Evolutionary conservation across 768 basidiomycete genomes (phyloP).

Genomic region (Phlebiopsis gigantea): DNA sequence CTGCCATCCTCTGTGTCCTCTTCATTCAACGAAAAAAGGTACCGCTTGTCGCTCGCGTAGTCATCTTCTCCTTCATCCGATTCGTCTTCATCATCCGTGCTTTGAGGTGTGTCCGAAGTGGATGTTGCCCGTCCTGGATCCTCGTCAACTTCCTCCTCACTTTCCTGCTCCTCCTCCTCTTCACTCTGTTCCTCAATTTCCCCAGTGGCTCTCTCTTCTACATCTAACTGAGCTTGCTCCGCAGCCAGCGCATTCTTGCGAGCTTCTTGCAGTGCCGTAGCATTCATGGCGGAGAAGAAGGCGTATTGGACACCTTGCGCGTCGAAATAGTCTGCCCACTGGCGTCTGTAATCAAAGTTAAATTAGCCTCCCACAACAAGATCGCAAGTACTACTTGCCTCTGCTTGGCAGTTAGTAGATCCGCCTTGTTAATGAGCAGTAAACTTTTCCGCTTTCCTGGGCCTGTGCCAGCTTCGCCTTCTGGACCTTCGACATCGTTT

Average conservation of each 20-base stretch:
- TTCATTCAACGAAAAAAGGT: constrained; percentile 48
- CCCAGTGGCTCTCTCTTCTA: constrained; percentile 15
- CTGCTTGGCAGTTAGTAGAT: constrained; percentile 82
- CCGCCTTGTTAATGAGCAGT: constrained; percentile 93
- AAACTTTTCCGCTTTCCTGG: constrained; percentile 69
- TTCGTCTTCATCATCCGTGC: constrained; percentile 22
- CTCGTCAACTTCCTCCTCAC: constrained; percentile 18
- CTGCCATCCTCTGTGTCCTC: constrained; percentile 44
- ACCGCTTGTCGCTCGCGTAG: constrained; percentile 25
- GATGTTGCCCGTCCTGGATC: constrained; percentile 5
- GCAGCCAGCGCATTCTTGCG: constrained; percentile 41
- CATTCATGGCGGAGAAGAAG: constrained; percentile 92
- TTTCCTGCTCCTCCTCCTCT: constrained; percentile 16
- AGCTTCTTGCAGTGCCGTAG: constrained; percentile 76
- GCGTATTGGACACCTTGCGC: constrained; percentile 69
- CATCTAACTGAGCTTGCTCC: constrained; percentile 25
- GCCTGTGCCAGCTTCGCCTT: constrained; percentile 76
- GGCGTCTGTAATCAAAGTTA: constrained; percentile 38
- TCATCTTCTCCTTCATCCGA: constrained; percentile 18
- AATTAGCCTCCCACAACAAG: neutral
- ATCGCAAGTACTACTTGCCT: constrained; percentile 43
- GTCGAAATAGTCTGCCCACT: constrained; percentile 94
- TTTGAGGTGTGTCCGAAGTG: neutral
- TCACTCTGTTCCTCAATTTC: constrained; percentile 23
- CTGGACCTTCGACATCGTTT: constrained; percentile 73